Percentiles rank a stretch among this genome's conserved stretches.
phyloP scores from a whole-genome alignment of 352 stramenopile species.

The Phytophthora pluvialis region DNA sequence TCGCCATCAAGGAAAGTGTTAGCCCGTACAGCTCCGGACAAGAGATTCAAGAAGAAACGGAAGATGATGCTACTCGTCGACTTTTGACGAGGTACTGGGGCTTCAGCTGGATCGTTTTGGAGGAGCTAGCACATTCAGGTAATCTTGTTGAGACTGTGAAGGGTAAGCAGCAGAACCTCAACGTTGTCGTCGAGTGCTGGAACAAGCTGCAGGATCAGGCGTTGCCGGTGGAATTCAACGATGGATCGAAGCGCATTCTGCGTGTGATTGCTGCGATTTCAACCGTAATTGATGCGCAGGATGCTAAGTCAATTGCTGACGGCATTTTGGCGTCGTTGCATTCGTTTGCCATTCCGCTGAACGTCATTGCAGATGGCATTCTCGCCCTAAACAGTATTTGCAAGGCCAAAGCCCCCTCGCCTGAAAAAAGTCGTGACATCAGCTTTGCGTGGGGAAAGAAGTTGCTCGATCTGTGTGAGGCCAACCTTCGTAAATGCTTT shows the following conservation, averaged over 20 bases:
- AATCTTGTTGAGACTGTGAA: constrained; percentile 61
- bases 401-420: constrained; percentile 66
- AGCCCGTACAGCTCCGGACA: constrained; percentile 37
- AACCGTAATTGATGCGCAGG: constrained; percentile 70
- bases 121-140: constrained; percentile 73
- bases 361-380: constrained; percentile 80
- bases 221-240: constrained; percentile 67
- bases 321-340: constrained; percentile 77
- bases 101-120: constrained; percentile 86
- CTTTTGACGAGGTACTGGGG: constrained; percentile 66
- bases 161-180: constrained; percentile 66
- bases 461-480: constrained; percentile 66
- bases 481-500: constrained; percentile 66
- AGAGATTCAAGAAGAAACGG: constrained; percentile 36
- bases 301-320: constrained; percentile 79
- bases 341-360: constrained; percentile 78
- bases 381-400: constrained; percentile 81
- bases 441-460: constrained; percentile 75
- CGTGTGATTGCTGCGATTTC: constrained; percentile 81
- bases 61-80: constrained; percentile 40
- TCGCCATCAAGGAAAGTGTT: constrained; percentile 71
- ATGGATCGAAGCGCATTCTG: constrained; percentile 84
- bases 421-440: constrained; percentile 60
- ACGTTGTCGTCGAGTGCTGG: constrained; percentile 83
- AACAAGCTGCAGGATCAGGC: constrained; percentile 76